phyloP scores from a whole-genome alignment of 2,329 filamentous ascomycete species.

The Colletotrichum coccodes region DNA sequence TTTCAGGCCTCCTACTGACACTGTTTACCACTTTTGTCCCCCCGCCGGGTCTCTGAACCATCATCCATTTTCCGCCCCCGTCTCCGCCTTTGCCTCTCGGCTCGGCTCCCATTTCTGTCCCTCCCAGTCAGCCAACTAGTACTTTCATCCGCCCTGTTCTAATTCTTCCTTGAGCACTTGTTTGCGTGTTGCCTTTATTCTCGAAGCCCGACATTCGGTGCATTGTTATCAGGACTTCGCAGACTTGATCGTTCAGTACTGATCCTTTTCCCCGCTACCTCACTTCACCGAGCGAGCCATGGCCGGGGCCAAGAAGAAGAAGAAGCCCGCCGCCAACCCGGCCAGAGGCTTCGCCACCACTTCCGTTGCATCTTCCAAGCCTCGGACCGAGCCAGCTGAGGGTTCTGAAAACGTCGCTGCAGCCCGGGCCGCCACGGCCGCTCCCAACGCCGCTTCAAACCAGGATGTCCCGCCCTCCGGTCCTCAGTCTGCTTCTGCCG shows the following conservation, averaged over 20 bases:
- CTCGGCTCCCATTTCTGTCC: constrained; percentile 15
- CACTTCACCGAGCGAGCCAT: constrained; percentile 52
- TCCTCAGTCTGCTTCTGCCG: constrained; percentile 33
- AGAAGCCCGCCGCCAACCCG: constrained; percentile 87
- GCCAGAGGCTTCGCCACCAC: constrained; percentile 94
- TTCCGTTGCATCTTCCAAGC: constrained; percentile 82
- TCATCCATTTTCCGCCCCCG: constrained; percentile 10
- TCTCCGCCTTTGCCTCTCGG: constrained; percentile 22
- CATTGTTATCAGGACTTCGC: not conserved
- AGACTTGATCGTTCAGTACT: not conserved
- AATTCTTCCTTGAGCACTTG: not conserved
- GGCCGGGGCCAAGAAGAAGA: constrained; percentile 85
- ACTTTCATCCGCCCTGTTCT: not conserved
- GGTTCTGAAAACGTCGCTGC: constrained; percentile 33
- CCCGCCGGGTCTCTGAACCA: not conserved
- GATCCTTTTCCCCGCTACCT: not conserved
- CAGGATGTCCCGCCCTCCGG: constrained; percentile 43
- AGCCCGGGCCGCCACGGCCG: constrained; percentile 4
- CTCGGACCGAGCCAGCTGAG: constrained; percentile 69
- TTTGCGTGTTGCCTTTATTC: not conserved
- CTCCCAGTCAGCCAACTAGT: not conserved
- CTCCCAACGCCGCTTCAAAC: not conserved
- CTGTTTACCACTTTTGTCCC: not conserved
- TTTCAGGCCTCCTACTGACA: not conserved
- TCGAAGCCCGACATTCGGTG: not conserved